Evolutionary conservation across 345 rosid genomes (phyloP), one percentile per base, ranked within the genome.

Genomic region (Trapa bicornis): DNA sequence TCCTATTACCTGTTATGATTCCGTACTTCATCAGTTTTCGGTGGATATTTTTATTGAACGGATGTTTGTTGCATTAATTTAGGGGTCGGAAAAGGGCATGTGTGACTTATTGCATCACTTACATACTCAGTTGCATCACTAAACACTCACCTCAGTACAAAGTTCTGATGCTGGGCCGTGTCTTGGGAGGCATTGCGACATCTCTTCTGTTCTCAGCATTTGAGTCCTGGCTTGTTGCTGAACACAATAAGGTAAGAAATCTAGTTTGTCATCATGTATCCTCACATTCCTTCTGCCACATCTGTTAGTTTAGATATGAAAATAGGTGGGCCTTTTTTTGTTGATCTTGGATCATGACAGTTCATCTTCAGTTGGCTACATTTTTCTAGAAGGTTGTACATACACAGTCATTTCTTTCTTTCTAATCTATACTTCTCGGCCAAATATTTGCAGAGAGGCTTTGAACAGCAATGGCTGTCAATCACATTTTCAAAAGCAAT

Each of bases 181-280:
- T 93, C 29, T 81, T 92, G 84, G 98, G 98, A 70, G 98, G 98
- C 74, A 88, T 92, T 60, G 98, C 98, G 47, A 92, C 97, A 73
- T 92, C 98, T 73, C 84, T 92, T n/a, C 79, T 93, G 47, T 86
- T 85, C 74, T 93, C 97, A 38, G 86, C 98, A 37, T 93, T 93
- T 65, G 97, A 88, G 78, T 93, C 97, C 38, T 93, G 98, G 98
- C 98, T 93, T 67, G 96, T 93, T 73, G 98, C 98, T 9, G 98
- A 93, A 71, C 98, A 90, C 81, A 82, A 82, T 63, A 92, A 92
- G 97, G 98, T 89, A 41, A 71, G 77, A 12, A 37, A 68, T 76
- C 29, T 22, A 22, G 29, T 22, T 22, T 22, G 29, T 22, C 29
- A 22, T 22, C 29, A 22, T 22, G 29, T 22, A 22, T 22, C 29